A percentile compares a stretch with the other conserved stretches of the same genome.
Evolutionary conservation across 805 yeast genomes (phyloP).

Genomic region (Ogataea zsoltii): DNA sequence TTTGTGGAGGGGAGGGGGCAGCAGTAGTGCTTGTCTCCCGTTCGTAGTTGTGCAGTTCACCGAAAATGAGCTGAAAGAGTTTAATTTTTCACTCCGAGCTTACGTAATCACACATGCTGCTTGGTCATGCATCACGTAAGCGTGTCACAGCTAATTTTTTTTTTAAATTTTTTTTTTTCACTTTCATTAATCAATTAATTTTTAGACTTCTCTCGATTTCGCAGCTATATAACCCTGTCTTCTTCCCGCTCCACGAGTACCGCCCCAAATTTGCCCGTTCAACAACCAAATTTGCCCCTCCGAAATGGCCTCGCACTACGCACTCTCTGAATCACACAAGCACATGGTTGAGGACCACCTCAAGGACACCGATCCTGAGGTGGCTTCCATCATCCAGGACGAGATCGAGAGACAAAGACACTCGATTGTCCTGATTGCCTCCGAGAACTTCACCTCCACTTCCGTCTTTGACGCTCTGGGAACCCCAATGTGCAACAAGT

Average conservation of each 20-base stretch:
- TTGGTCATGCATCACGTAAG: no score
- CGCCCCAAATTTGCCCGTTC: background rate
- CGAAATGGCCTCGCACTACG: slow-evolving; percentile 42
- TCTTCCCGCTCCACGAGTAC: background rate
- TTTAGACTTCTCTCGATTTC: background rate
- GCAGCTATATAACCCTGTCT: background rate
- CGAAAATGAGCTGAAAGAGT: no score
- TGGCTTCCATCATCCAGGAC: slow-evolving; percentile 67
- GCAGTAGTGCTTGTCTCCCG: no score
- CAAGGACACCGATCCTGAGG: slow-evolving; percentile 75
- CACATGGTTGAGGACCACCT: slow-evolving; percentile 63
- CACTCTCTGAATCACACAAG: slow-evolving; percentile 66
- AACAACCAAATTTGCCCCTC: background rate
- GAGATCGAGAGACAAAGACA: slow-evolving; percentile 92
- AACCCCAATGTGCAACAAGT: slow-evolving; percentile 97
- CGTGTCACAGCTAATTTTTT: no score
- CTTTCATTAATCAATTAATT: background rate
- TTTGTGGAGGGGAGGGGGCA: no score
- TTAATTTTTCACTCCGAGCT: no score
- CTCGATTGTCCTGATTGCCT: slow-evolving; percentile 91
- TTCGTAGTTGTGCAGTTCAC: no score
- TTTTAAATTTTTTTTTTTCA: background rate
- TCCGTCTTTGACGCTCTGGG: slow-evolving; percentile 97
- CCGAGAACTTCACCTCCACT: slow-evolving; percentile 95
- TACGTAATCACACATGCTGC: no score